These are phyloP conservation scores for Populus tomentosa DNA, from an alignment of 441 rosid species.

Conservation along the genomic window DNA sequence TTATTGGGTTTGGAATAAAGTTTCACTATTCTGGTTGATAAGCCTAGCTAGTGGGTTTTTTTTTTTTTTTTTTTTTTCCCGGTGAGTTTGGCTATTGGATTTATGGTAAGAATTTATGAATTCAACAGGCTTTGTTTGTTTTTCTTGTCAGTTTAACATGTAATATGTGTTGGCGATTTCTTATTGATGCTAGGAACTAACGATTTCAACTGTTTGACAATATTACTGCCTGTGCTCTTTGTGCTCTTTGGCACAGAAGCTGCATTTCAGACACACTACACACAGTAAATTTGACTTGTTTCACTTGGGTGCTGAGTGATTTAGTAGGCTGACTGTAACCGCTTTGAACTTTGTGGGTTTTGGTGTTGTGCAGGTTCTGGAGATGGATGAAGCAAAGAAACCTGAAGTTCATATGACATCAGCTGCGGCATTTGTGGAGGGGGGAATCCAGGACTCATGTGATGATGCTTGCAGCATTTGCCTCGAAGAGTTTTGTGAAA, in stretches of 20 bases:
- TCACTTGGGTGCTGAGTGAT: not conserved
- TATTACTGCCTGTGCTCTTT: not conserved
- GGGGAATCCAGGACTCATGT: constrained; percentile 88
- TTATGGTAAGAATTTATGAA: not conserved
- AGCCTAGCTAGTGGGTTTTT: not conserved
- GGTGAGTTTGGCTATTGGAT: not conserved
- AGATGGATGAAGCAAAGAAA: constrained; percentile 46
- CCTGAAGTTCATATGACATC: constrained; percentile 63
- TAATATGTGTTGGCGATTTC: not conserved
- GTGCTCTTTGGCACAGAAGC: not conserved
- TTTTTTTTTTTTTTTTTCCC: not conserved
- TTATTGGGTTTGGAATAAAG: not conserved
- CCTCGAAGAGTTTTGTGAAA: constrained; percentile 68
- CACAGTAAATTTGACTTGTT: not conserved
- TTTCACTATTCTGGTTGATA: not conserved
- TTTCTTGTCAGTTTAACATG: not conserved
- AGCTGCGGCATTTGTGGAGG: constrained; percentile 90
- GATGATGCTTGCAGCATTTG: constrained; percentile 97
- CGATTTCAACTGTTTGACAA: not conserved
- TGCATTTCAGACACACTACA: not conserved
- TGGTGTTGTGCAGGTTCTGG: constrained; percentile 29
- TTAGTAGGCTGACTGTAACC: not conserved
- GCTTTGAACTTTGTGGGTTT: not conserved
- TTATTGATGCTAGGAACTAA: not conserved
- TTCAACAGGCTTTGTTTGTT: not conserved